These are phyloP conservation scores for Penicillium fuscoglaucum DNA, from an alignment of 2,329 filamentous ascomycete species.

Conservation along the genomic window DNA sequence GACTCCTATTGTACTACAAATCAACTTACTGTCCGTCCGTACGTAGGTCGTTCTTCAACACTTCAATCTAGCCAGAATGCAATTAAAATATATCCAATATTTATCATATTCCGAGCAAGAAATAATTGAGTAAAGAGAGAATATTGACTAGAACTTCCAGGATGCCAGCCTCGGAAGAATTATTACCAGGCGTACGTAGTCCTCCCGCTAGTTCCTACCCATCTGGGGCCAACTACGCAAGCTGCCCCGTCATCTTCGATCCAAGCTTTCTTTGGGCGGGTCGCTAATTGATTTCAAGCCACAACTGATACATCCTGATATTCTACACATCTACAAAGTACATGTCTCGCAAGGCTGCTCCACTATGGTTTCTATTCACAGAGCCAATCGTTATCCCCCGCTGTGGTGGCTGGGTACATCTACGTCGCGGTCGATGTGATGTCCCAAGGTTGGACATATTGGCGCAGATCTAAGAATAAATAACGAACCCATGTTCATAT, in stretches of 20 bases:
- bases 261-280: conserved; percentile 21
- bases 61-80: too few relatives aligned
- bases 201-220: conserved; percentile 5
- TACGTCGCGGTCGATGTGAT: not conserved
- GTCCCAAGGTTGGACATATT: conserved; percentile 1
- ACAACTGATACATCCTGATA: not conserved
- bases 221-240: conserved; percentile 9
- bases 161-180: not conserved
- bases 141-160: not conserved
- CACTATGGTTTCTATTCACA: not conserved
- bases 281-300: not conserved
- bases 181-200: conserved; percentile 4
- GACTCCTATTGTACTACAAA: not conserved
- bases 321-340: not conserved
- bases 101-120: not conserved
- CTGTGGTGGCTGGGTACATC: not conserved
- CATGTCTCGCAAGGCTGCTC: not conserved
- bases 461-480: conserved; percentile 5
- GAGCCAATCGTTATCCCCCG: not conserved
- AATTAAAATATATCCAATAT: not conserved
- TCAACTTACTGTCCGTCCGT: not conserved
- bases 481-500: not conserved
- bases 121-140: not conserved
- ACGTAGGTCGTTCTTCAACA: not conserved
- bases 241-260: conserved; percentile 15